phyloP scores from a whole-genome alignment of 208 protist genomes.

The Leishmania gerbilli region DNA sequence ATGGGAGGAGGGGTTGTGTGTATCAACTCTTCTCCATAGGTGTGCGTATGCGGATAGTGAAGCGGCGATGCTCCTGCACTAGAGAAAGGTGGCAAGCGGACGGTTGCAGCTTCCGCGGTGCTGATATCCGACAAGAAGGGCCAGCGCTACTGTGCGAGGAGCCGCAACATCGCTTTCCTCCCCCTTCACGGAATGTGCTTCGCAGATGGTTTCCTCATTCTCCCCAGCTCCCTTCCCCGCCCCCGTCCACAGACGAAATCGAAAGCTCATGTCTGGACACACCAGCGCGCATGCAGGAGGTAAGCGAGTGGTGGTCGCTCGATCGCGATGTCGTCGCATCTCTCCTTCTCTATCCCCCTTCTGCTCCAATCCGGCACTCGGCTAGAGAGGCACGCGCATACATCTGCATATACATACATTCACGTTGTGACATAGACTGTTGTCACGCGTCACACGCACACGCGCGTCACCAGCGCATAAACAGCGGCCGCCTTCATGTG shows the following conservation, averaged over 20 bases:
- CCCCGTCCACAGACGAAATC: not conserved
- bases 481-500: not conserved
- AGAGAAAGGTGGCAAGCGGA: not conserved
- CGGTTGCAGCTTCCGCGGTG: not conserved
- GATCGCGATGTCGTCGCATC: not conserved
- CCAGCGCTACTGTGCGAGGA: not conserved
- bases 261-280: no score
- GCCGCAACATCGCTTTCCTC: not conserved
- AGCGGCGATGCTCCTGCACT: not conserved
- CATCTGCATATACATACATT: not conserved
- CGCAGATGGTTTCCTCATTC: not conserved
- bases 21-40: not conserved
- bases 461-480: not conserved
- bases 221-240: not conserved
- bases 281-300: not conserved
- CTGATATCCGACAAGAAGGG: not conserved
- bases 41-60: not conserved
- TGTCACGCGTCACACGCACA: not conserved
- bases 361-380: not conserved
- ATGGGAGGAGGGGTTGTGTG: not conserved
- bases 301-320: not conserved
- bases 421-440: no score
- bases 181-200: not conserved
- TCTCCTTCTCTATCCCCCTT: not conserved
- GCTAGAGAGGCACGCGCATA: not conserved